phyloP scores from a whole-genome alignment of 164 flowering plant genomes.

The Protea cynaroides region DNA sequence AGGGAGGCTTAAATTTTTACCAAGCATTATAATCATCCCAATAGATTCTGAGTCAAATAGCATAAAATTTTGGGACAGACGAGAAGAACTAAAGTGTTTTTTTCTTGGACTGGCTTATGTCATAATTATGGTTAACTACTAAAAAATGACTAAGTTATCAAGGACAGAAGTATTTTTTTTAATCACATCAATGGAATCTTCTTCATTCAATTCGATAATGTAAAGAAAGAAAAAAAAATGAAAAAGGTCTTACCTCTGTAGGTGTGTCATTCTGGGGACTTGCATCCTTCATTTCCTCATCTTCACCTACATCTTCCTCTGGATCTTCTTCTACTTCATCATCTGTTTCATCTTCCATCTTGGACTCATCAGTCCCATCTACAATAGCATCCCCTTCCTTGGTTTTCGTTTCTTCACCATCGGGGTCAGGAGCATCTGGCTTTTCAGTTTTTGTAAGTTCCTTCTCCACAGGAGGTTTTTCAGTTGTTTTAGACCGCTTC shows the following conservation, averaged over 20 bases:
- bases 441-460: constrained; percentile 24
- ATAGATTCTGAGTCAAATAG: too few species aligned
- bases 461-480: constrained; percentile 24
- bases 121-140: too few species aligned
- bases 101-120: too few species aligned
- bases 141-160: too few species aligned
- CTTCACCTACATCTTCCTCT: constrained; percentile 64
- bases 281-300: constrained; percentile 53
- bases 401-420: constrained; percentile 17
- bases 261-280: constrained; percentile 23
- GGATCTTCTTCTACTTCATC: constrained; percentile 35
- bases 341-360: constrained; percentile 12
- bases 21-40: too few species aligned
- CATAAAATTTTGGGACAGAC: too few species aligned
- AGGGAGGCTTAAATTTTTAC: background rate
- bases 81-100: too few species aligned
- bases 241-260: constrained; percentile 49
- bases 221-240: too few species aligned
- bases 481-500: constrained; percentile 48
- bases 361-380: constrained; percentile 20
- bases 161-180: too few species aligned
- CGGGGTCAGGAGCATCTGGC: constrained; percentile 17
- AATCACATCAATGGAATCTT: background rate
- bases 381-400: constrained; percentile 23
- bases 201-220: background rate